Evolutionary conservation across 345 rosid genomes (phyloP).

Genomic region (thale cress (Arabidopsis thaliana)): TAIR10.1 NC_003074.8:2920501-2921000

Average conservation of each 20-base stretch:
- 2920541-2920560: constrained; percentile 28
- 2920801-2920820: neutral
- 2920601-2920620: constrained; percentile 7
- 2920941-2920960: no score
- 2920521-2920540: constrained; percentile 13
- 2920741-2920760: neutral
- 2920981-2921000: no score
- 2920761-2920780: neutral
- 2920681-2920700: neutral
- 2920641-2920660: neutral
- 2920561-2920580: constrained; percentile 3
- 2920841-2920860: neutral
- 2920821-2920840: neutral
- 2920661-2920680: neutral
- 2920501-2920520: neutral
- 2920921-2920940: no score
- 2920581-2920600: constrained; percentile 7
- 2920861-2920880: neutral
- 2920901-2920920: no score
- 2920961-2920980: no score
- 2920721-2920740: neutral
- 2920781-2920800: neutral
- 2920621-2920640: constrained; percentile 10
- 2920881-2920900: no score
- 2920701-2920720: neutral